A percentile compares a stretch with the other conserved stretches of the same genome.
These are phyloP conservation scores for Williopsis jadinii DNA, from an alignment of 1,139 yeast species.

Conservation along the genomic window DNA sequence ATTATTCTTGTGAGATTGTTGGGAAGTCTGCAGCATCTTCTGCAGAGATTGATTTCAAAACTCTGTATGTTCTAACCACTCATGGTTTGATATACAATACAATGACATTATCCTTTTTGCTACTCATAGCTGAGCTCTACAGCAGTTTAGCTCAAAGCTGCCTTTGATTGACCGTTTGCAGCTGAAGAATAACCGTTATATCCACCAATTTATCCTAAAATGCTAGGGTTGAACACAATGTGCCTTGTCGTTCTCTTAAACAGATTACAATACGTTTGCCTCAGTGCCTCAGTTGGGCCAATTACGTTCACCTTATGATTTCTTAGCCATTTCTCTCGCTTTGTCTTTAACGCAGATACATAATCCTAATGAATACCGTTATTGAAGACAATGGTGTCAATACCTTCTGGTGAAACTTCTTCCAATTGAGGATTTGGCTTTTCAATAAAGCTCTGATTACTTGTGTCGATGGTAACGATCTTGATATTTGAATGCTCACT, in stretches of 20 bases:
- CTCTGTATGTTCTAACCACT: constrained; percentile 1
- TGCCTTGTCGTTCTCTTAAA: constrained; percentile 15
- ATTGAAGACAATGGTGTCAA: constrained; percentile 44
- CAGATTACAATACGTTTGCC: constrained; percentile 21
- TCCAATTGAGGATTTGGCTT: constrained; percentile 8
- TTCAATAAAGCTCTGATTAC: constrained; percentile 12
- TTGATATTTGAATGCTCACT: constrained; percentile 3
- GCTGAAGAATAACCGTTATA: constrained; percentile 12
- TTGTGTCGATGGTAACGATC: constrained; percentile 16
- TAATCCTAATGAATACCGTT: constrained; percentile 35
- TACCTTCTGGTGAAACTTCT: constrained; percentile 22
- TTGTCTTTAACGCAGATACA: background rate
- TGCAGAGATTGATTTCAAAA: too few relatives aligned
- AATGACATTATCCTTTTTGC: constrained; percentile 20
- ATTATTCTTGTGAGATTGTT: too few relatives aligned
- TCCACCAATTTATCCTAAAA: constrained; percentile 22
- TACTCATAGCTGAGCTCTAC: constrained; percentile 22
- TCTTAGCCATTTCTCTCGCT: background rate
- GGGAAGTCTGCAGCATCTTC: too few relatives aligned
- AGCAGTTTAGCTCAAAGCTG: constrained; percentile 27
- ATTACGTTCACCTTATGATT: background rate
- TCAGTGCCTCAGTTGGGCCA: constrained; percentile 19
- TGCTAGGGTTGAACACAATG: constrained; percentile 21
- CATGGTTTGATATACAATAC: constrained; percentile 29
- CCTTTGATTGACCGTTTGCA: constrained; percentile 31